Base-by-base conservation (phyloP, 2,329 filamentous ascomycete genomes). In the Diaporthe citriasiana region DNA sequence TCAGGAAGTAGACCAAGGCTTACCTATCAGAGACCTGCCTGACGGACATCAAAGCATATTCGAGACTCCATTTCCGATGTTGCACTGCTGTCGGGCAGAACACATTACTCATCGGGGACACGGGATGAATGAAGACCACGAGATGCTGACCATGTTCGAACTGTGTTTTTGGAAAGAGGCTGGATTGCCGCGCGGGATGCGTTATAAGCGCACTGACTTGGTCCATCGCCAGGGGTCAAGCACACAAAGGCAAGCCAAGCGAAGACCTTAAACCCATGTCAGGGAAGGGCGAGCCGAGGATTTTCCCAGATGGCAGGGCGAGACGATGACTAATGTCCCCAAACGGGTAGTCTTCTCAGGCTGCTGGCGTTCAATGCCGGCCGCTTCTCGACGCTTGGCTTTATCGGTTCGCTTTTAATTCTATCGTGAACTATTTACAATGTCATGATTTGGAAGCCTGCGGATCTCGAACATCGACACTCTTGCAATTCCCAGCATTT, bases 361-460 rank as follows among this genome's bases (percentile, higher is more conserved):
- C 42, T 2, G 1, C 19, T n/a, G 40, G 27, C 27, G 35, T 33
- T 65, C 19, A 50, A n/a, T 25, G 59, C 25, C 25, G 19, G 12
- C 30, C 60, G 30, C n/a, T 17, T 2, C 42, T 66, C n/a, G 22
- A 38, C 22, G 45, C 40, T 42, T 33, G 40, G 40, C 59, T 42
- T 47, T 25, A 27, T 50, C 19, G 60, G 42, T 66, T 51, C 63
- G 10, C 35, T 66, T 38, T 51, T 27, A 27, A 51, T 66, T 51
- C 45, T 66, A 51, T 66, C 30, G 30, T 66, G 63, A 66, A 66
- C 45, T 66, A 51, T 66, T 51, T 66, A 66, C 63, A 66, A 25
- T n/a, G 30, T 33, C 60, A 50, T 66, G 42, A 50, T 25, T 35
- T 17, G 63, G n/a, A 53, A 53, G 45, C 40, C 22, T 65, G 42